phyloP scores from a whole-genome alignment of 768 basidiomycete genomes.

The Serpula lacrymans region DNA sequence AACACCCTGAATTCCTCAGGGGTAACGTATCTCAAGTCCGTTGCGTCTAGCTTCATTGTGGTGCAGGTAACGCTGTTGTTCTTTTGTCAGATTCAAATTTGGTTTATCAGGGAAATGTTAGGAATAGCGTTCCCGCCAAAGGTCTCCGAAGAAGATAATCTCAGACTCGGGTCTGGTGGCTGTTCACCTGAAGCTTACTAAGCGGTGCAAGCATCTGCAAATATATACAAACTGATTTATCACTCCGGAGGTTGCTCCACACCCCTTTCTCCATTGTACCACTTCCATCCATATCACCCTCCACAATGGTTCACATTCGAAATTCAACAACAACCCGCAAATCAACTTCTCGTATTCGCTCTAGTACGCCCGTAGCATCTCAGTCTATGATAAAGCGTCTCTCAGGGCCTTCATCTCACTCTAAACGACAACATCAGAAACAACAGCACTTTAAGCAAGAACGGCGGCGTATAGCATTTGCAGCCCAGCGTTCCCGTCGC shows the following conservation, averaged over 20 bases:
- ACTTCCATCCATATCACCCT: constrained; percentile 4
- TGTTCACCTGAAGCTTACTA: too few relatives aligned
- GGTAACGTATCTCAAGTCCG: constrained; percentile 89
- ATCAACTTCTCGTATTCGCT: constrained; percentile 25
- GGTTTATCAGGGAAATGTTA: background rate
- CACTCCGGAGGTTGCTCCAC: background rate
- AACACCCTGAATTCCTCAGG: constrained; percentile 95
- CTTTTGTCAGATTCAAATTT: background rate
- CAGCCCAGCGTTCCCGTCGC: constrained; percentile 21
- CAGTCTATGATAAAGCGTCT: constrained; percentile 24
- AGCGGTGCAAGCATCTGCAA: too few relatives aligned
- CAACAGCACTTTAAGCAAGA: constrained; percentile 18
- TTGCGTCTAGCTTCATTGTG: constrained; percentile 89
- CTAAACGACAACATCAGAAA: constrained; percentile 17
- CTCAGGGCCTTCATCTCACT: constrained; percentile 6
- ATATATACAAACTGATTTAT: background rate
- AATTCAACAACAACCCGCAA: constrained; percentile 14
- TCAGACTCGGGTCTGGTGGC: background rate
- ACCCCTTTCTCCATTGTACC: background rate
- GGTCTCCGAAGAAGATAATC: too few relatives aligned
- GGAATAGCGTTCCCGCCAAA: too few relatives aligned
- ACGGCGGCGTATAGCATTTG: constrained; percentile 16
- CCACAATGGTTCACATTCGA: constrained; percentile 13
- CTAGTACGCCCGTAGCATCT: constrained; percentile 17
- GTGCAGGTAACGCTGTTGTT: background rate